These are phyloP conservation scores for Neofusicoccum ribis DNA, from an alignment of 2,329 filamentous ascomycete genomes.

Conservation along the genomic window DNA sequence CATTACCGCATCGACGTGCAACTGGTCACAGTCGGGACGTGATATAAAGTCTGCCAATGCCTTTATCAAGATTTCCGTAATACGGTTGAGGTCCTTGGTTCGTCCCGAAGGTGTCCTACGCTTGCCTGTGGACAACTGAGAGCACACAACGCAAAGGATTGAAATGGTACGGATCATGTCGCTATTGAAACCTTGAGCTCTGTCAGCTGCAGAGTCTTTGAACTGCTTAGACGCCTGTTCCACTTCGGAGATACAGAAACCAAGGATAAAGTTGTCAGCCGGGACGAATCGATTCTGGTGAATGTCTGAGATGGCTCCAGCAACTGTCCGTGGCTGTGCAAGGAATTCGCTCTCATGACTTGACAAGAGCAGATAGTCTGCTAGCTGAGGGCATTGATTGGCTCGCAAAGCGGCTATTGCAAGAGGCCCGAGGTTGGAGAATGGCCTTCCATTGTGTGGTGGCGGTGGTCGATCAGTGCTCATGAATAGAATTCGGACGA, in stretches of 20 bases:
- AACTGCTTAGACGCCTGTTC: conserved; percentile 48
- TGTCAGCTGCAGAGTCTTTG: conserved; percentile 43
- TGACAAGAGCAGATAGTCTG: conserved; percentile 51
- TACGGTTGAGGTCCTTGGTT: conserved; percentile 27
- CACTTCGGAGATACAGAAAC: conserved; percentile 48
- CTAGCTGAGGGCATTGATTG: conserved; percentile 42
- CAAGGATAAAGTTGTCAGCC: conserved; percentile 35
- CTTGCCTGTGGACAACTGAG: conserved; percentile 24
- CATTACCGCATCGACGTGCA: conserved; percentile 46
- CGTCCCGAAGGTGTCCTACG: conserved; percentile 22
- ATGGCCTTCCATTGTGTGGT: conserved; percentile 26
- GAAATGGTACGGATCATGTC: conserved; percentile 53
- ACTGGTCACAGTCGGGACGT: conserved; percentile 41
- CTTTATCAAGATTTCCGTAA: conserved; percentile 28
- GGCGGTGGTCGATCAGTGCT: conserved; percentile 60
- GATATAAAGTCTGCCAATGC: conserved; percentile 37
- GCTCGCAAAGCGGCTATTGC: conserved; percentile 47
- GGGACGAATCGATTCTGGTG: conserved; percentile 1
- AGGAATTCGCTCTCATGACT: not conserved
- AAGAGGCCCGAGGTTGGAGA: conserved; percentile 41
- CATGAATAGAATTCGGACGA: conserved; percentile 68
- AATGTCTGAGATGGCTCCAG: not conserved
- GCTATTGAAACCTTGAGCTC: conserved; percentile 47
- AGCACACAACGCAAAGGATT: conserved; percentile 49
- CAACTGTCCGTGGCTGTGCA: not conserved